Percentiles rank a stretch among this genome's conserved stretches.
Conservation (phyloP, 495 filamentous ascomycete species). For the Hypoxylon crocopeplum region DNA sequence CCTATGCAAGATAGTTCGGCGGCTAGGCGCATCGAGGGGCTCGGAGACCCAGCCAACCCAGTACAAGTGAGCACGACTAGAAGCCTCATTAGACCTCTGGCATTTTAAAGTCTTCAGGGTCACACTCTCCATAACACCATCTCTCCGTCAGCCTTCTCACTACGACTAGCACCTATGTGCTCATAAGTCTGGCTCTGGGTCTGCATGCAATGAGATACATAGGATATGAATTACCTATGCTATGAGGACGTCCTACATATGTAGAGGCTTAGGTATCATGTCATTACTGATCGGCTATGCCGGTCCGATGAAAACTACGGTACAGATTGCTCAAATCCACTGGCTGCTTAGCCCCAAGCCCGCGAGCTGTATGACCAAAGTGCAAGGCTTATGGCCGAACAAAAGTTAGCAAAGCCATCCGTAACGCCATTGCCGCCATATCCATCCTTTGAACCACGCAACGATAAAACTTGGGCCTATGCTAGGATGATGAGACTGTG, state of each 20-base stretch:
- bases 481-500: constrained; percentile 5
- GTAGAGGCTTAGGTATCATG: too few relatives aligned
- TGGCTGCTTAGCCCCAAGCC: neutral
- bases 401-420: constrained; percentile 10
- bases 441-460: constrained; percentile 17
- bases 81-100: constrained; percentile 1
- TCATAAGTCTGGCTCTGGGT: neutral
- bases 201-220: neutral
- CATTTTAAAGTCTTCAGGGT: neutral
- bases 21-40: neutral
- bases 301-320: too few relatives aligned
- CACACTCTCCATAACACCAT: neutral
- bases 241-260: too few relatives aligned
- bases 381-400: neutral
- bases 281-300: constrained; percentile 2
- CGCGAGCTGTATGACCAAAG: constrained; percentile 1
- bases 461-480: constrained; percentile 20
- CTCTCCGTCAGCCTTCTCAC: neutral
- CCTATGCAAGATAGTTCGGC: neutral
- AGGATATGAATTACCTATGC: too few relatives aligned
- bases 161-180: neutral
- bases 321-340: neutral
- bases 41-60: constrained; percentile 9
- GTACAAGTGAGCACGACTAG: neutral
- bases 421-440: constrained; percentile 32